Conservation (phyloP, 1,284 basidiomycete genomes). For the Marasmius tenuissimus region DNA sequence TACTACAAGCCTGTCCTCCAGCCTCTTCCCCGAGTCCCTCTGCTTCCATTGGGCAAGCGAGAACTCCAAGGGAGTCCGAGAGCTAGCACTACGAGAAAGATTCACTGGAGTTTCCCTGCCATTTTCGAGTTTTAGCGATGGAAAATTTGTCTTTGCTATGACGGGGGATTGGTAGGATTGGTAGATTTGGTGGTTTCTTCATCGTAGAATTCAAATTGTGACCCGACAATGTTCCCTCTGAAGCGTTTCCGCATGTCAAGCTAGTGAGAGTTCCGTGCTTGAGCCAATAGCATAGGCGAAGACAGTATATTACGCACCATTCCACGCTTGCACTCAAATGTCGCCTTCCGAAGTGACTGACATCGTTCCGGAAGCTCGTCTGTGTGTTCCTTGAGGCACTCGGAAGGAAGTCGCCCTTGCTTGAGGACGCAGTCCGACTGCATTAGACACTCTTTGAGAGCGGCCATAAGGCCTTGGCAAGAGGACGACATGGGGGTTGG, state of each 20-base stretch:
- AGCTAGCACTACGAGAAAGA: no score
- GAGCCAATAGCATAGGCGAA: neutral
- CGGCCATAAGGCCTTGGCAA: constrained; percentile 70
- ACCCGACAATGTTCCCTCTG: constrained; percentile 68
- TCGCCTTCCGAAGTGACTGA: constrained; percentile 70
- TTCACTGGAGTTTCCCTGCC: no score
- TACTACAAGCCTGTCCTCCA: no score
- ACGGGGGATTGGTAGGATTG: neutral
- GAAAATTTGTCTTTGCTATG: neutral
- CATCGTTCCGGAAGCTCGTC: constrained; percentile 78
- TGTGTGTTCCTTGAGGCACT: constrained; percentile 73
- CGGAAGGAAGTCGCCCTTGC: constrained; percentile 69
- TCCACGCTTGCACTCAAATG: constrained; percentile 85
- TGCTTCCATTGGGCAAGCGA: no score
- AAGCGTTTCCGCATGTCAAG: constrained; percentile 84
- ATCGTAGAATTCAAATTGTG: constrained; percentile 43
- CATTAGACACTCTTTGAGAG: constrained; percentile 78
- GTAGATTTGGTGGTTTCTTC: constrained; percentile 12
- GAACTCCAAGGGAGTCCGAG: no score
- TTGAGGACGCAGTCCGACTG: constrained; percentile 83
- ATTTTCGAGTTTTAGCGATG: neutral
- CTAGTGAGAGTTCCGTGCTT: constrained; percentile 34
- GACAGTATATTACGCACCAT: constrained; percentile 60
- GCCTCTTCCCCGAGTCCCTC: no score
- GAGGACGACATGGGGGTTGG: constrained; percentile 65